phyloP scores from a whole-genome alignment of 345 rosid species.

The Arabis alpina region DNA sequence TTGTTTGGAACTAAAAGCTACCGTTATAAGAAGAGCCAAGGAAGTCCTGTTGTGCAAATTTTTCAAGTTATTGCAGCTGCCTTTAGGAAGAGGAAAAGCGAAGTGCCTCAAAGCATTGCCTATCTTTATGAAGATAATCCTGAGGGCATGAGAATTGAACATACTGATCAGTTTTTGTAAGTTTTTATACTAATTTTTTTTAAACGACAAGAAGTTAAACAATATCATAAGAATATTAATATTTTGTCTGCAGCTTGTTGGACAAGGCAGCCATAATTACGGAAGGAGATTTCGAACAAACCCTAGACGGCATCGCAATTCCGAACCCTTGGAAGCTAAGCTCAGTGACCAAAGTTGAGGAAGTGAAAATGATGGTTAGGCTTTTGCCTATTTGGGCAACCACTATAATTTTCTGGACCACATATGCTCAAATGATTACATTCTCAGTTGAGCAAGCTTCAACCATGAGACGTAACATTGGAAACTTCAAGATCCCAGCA shows the following conservation, averaged over 20 bases:
- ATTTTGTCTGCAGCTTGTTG: conserved; percentile 49
- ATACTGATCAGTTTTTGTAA: conserved; percentile 67
- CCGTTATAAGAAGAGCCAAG: conserved; percentile 73
- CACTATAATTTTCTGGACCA: conserved; percentile 65
- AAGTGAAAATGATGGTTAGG: conserved; percentile 60
- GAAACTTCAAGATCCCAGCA: conserved; percentile 62
- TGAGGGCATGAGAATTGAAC: conserved; percentile 56
- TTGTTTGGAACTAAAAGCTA: conserved; percentile 64
- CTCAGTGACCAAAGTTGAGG: conserved; percentile 63
- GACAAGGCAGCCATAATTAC: conserved; percentile 61
- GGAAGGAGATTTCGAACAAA: conserved; percentile 45
- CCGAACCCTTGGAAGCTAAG: conserved; percentile 59
- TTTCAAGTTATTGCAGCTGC: conserved; percentile 76
- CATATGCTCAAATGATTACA: conserved; percentile 71
- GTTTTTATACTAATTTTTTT: conserved; percentile 17
- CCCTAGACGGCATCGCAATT: conserved; percentile 29
- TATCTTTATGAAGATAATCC: conserved; percentile 59
- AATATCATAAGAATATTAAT: too few species aligned
- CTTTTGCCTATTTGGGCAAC: conserved; percentile 72
- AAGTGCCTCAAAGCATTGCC: conserved; percentile 52
- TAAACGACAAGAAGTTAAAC: neutral
- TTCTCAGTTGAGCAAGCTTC: conserved; percentile 79
- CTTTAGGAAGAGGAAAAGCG: conserved; percentile 53
- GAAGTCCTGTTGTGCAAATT: conserved; percentile 83
- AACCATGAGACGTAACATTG: conserved; percentile 62